phyloP scores from a whole-genome alignment of 768 basidiomycete species.

The Pleurotus cornucopiae region DNA sequence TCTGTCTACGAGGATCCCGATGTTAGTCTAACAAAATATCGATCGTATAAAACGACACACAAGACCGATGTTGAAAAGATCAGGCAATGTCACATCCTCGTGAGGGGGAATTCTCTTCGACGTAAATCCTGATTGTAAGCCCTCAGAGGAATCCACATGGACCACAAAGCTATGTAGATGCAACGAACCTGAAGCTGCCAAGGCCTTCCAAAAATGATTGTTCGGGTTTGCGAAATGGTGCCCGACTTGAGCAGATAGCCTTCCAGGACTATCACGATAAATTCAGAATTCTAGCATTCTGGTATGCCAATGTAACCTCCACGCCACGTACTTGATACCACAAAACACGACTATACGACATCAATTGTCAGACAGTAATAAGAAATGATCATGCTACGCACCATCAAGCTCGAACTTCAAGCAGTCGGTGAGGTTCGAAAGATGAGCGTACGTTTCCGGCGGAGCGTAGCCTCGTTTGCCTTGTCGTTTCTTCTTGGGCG shows the following conservation, averaged over 20 bases:
- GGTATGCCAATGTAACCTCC: neutral
- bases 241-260: conserved; percentile 61
- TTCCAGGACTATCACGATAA: conserved; percentile 49
- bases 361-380: neutral
- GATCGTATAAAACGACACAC: conserved; percentile 34
- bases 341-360: conserved; percentile 65
- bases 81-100: conserved; percentile 60
- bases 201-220: conserved; percentile 80
- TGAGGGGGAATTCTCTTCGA: conserved; percentile 42
- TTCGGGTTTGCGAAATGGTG: conserved; percentile 79
- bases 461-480: conserved; percentile 40
- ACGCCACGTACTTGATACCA: conserved; percentile 67
- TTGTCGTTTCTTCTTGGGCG: conserved; percentile 20
- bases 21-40: neutral
- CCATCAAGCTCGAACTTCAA: conserved; percentile 53
- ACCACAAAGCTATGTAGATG: no score
- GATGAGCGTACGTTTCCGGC: conserved; percentile 50
- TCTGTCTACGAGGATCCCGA: conserved; percentile 55
- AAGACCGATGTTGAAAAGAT: conserved; percentile 57
- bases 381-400: conserved; percentile 23
- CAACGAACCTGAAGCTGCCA: conserved; percentile 58
- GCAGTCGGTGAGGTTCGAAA: conserved; percentile 48
- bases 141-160: no score
- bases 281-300: neutral
- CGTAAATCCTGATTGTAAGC: conserved; percentile 47